Evolutionary conservation across 257 asterid genomes (phyloP).

Genomic region (Plectranthus barbatus): DNA sequence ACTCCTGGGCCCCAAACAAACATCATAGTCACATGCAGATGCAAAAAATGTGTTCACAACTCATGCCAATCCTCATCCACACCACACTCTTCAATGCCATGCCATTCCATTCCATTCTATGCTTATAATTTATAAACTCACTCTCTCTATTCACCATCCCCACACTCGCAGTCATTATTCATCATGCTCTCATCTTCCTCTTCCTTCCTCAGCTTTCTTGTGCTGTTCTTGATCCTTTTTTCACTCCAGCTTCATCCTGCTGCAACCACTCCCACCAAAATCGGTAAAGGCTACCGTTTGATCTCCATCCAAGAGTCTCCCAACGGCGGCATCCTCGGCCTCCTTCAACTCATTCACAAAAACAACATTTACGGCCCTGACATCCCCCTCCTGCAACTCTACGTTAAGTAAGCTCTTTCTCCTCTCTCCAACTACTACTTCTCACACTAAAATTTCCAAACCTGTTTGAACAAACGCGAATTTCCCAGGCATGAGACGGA

Average conservation of each 20-base stretch:
- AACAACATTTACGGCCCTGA: constrained; percentile 63
- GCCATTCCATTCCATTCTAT: no score
- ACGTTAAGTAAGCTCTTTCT: constrained; percentile 52
- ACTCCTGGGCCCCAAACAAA: constrained; percentile 39
- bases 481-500: constrained; percentile 58
- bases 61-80: constrained; percentile 2
- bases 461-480: neutral
- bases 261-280: constrained; percentile 30
- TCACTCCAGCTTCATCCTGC: constrained; percentile 15
- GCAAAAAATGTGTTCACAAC: constrained; percentile 3
- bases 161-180: neutral
- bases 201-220: constrained; percentile 3
- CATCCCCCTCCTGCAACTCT: constrained; percentile 71
- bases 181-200: constrained; percentile 18
- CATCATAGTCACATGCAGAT: constrained; percentile 41
- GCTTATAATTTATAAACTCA: constrained; percentile 6
- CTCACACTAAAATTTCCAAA: neutral
- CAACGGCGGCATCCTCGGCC: constrained; percentile 61
- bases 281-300: constrained; percentile 64
- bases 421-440: no score
- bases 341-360: constrained; percentile 55
- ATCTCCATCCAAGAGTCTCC: constrained; percentile 51
- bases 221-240: constrained; percentile 18
- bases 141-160: neutral
- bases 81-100: neutral